phyloP scores from a whole-genome alignment of 164 flowering plant genomes.

The Magnolia sinica region DNA sequence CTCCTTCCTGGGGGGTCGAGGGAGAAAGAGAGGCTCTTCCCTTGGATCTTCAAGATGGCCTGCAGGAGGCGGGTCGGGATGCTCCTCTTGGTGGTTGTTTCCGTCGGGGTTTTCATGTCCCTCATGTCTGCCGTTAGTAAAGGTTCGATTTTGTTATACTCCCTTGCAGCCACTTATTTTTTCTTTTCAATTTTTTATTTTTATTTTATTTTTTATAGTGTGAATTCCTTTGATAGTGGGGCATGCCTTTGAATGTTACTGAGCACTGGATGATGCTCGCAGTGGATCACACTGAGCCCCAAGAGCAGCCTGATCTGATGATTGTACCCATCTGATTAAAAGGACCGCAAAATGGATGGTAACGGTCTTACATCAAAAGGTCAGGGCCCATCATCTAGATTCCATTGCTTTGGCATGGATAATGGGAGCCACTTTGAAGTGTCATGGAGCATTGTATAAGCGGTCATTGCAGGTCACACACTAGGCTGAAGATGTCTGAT shows the following conservation, averaged over 20 bases:
- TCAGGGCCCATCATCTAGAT: too few species aligned
- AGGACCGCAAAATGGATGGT: too few species aligned
- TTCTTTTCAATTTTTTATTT: background rate
- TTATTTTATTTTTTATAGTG: background rate
- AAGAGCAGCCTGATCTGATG: too few species aligned
- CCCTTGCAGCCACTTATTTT: background rate
- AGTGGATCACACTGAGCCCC: background rate
- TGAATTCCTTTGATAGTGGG: too few species aligned
- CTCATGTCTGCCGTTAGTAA: slow-evolving; percentile 25
- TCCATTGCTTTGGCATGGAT: too few species aligned
- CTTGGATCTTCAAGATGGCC: slow-evolving; percentile 36
- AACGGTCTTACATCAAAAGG: too few species aligned
- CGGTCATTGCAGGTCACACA: too few species aligned
- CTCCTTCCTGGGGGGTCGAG: slow-evolving; percentile 32
- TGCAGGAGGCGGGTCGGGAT: slow-evolving; percentile 60
- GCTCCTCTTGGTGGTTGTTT: slow-evolving; percentile 29
- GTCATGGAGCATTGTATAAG: too few species aligned
- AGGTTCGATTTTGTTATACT: slow-evolving; percentile 17
- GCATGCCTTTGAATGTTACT: background rate
- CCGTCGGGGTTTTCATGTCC: slow-evolving; percentile 25
- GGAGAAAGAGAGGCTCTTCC: slow-evolving; percentile 61
- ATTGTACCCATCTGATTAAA: too few species aligned
- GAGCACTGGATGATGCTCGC: background rate
- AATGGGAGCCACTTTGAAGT: too few species aligned
- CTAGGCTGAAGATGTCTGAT: too few species aligned